Percentiles rank a stretch among this genome's conserved stretches.
Conservation (phyloP, 495 filamentous ascomycete genomes). For the Penicillium ucsense region DNA sequence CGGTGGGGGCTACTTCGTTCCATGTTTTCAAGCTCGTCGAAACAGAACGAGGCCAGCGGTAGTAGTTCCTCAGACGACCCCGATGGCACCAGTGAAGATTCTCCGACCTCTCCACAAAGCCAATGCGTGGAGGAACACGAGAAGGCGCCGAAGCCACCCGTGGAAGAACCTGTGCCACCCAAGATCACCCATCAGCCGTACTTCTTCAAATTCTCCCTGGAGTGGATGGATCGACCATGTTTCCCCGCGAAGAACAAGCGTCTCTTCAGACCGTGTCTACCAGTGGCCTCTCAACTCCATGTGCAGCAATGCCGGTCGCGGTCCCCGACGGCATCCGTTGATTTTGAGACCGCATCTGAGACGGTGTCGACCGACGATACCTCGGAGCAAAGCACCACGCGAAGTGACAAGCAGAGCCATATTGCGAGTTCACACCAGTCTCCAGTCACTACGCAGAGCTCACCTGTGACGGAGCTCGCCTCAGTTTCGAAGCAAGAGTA, state of each 20-base stretch:
- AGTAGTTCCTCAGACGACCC: constrained; percentile 33
- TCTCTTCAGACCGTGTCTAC: constrained; percentile 66
- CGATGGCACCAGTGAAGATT: constrained; percentile 21
- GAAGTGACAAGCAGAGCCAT: neutral
- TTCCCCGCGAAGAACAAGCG: constrained; percentile 45
- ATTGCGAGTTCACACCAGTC: no score
- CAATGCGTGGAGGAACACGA: constrained; percentile 23
- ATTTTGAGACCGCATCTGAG: constrained; percentile 22
- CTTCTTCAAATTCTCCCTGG: constrained; percentile 71
- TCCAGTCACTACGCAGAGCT: constrained; percentile 10
- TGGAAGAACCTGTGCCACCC: constrained; percentile 23
- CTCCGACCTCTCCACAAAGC: constrained; percentile 15
- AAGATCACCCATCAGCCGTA: constrained; percentile 47
- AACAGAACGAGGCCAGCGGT: constrained; percentile 19
- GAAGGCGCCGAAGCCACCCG: constrained; percentile 11
- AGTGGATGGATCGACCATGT: constrained; percentile 55
- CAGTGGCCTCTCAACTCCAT: constrained; percentile 51
- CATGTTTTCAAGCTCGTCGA: constrained; percentile 41
- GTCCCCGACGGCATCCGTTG: constrained; percentile 15
- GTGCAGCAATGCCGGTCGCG: constrained; percentile 28
- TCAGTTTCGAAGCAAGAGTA: constrained; percentile 15
- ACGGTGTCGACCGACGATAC: constrained; percentile 10
- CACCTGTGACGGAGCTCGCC: constrained; percentile 14
- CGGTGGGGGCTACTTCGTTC: constrained; percentile 62
- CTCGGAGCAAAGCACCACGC: constrained; percentile 5